Evolutionary conservation across 371 early-diverging fungal genomes (phyloP).

Genomic region (Haplosporangium sp.): DNA sequence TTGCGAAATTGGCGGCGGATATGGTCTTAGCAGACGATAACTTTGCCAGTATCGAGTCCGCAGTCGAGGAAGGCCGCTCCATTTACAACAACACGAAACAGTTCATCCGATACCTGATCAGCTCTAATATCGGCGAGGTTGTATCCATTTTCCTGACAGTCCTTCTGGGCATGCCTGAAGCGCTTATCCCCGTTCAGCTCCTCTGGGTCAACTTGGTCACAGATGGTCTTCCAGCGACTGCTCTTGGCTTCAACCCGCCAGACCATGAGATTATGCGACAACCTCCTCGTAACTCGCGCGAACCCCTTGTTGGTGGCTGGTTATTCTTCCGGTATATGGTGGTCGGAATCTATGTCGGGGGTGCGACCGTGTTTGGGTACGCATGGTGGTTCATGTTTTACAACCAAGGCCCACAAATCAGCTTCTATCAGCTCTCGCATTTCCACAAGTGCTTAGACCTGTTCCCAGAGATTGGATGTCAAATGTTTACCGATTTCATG

Average conservation of each 20-base stretch:
- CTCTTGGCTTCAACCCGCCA: conserved; percentile 82
- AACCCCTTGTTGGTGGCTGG: conserved; percentile 94
- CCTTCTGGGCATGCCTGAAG: conserved; percentile 92
- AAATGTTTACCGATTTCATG: conserved; percentile 83
- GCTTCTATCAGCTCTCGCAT: conserved; percentile 88
- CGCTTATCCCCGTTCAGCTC: conserved; percentile 75
- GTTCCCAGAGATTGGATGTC: conserved; percentile 93
- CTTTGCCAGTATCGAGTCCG: conserved; percentile 79
- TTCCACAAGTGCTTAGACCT: conserved; percentile 88
- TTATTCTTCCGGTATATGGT: conserved; percentile 94
- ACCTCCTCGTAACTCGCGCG: conserved; percentile 87
- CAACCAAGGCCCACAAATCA: conserved; percentile 84
- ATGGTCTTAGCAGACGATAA: conserved; percentile 87
- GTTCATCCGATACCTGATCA: conserved; percentile 84
- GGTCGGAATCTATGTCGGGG: conserved; percentile 93
- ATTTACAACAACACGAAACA: conserved; percentile 85
- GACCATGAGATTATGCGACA: conserved; percentile 94
- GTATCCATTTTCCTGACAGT: conserved; percentile 76
- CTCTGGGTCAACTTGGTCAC: conserved; percentile 87
- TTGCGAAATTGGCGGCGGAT: conserved; percentile 82
- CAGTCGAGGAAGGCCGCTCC: conserved; percentile 84
- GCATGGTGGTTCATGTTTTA: conserved; percentile 98
- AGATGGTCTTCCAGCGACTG: conserved; percentile 84
- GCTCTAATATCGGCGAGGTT: conserved; percentile 82
- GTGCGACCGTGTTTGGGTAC: conserved; percentile 95